Base-by-base conservation (phyloP, 805 yeast species). In the Ogataea philodendri region DNA sequence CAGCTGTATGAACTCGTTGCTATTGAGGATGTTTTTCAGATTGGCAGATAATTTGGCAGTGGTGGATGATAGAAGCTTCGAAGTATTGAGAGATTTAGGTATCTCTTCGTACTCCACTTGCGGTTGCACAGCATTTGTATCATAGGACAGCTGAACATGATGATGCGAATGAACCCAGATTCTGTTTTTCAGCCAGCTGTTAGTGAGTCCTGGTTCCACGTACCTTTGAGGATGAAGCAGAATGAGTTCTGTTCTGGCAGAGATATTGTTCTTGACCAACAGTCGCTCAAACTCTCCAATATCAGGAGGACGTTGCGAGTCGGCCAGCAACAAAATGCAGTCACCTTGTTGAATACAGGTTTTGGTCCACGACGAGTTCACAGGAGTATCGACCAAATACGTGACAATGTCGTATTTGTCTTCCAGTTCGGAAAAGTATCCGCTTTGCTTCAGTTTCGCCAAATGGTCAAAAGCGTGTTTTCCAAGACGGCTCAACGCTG, bases 341-440 rank as follows among this genome's bases (percentile, higher is more conserved):
- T 90, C 97, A 11, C 96, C 97, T 59, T 90, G 97, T 7, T 89
- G 78, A 25, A 90, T 83, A 58, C 97, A 93, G 0, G 96, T 86
- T 7, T 77, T 72, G 0, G 96, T 86, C 98, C 98, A 90, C 13
- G 79, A 72, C 0, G 96, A 84, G 46, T 78, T 78, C 2, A 83
- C 77, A 1, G 84, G 71, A 0, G 96, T 79, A 51, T 93, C 97
- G 16, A 93, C 89, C 9, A 90, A 78, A 53, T 90, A 93, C 2
- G 90, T 76, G 4, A 93, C 83, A n/a, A 87, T 82, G 47, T 90
- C 86, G 56, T 81, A 85, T 44, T 76, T 73, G 51, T 89, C 97
- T 65, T 90, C 98, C 31, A 93, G 67, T 48, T 87, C 95, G 0
- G 96, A 84, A 55, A 90, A 83, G 52, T 81, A 85, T 0, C 97